Conservation (phyloP, 352 stramenopile genomes). For the Elongisporangium senticosum region DNA sequence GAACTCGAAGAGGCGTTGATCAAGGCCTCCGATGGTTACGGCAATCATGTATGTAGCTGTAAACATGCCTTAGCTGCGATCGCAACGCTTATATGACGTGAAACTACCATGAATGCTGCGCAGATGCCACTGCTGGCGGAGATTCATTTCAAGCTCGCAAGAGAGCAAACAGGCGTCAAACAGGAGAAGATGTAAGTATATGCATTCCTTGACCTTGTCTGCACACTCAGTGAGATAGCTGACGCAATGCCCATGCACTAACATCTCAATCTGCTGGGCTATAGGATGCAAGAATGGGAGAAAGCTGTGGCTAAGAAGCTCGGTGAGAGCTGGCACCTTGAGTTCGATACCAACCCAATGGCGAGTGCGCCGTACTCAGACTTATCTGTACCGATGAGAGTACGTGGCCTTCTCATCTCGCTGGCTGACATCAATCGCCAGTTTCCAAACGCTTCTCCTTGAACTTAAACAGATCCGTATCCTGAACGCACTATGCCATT, state of each 20-base stretch:
- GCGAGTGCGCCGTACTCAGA: slow-evolving; percentile 43
- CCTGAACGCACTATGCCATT: slow-evolving; percentile 77
- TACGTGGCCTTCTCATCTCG: slow-evolving; percentile 13
- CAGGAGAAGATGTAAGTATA: slow-evolving; percentile 69
- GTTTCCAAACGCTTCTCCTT: slow-evolving; percentile 3
- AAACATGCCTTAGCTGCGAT: neutral
- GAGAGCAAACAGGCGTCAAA: slow-evolving; percentile 68
- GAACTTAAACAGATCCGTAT: slow-evolving; percentile 45
- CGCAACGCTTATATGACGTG: neutral
- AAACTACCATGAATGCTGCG: slow-evolving; percentile 5
- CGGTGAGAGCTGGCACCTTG: slow-evolving; percentile 67
- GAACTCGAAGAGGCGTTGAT: slow-evolving; percentile 62
- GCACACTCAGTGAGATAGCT: neutral
- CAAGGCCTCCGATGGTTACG: slow-evolving; percentile 32
- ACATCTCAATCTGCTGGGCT: neutral
- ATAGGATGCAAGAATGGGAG: slow-evolving; percentile 82
- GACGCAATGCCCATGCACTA: neutral
- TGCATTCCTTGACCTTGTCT: neutral
- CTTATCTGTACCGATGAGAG: slow-evolving; percentile 49
- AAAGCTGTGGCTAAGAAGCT: slow-evolving; percentile 67
- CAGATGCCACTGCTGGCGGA: slow-evolving; percentile 70
- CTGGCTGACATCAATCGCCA: neutral
- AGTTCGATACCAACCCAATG: slow-evolving; percentile 68
- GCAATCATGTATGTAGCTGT: slow-evolving; percentile 32
- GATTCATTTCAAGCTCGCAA: slow-evolving; percentile 75